Evolutionary conservation across 2,329 filamentous ascomycete genomes (phyloP), one percentile per base, ranked within the genome.

Genomic region (Diaporthe nobilis): DNA sequence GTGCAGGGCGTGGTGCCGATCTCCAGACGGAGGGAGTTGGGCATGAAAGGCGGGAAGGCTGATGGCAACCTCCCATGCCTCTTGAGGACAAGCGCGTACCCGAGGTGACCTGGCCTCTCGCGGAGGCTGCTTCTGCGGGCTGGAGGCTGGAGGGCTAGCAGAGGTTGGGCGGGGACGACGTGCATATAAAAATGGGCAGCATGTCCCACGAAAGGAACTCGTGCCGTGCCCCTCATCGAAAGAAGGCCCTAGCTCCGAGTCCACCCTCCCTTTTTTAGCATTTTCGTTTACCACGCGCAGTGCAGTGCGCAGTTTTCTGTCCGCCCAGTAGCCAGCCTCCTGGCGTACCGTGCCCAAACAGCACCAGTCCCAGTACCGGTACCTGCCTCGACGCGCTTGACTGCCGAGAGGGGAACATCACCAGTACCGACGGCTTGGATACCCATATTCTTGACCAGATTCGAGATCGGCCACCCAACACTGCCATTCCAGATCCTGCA

Each of bases 131-230:
- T 60, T 53, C 44, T 72, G 53, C 31, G 57, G 71, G 39, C 71
- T 61, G 71, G 71, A 51, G 44, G 51, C 39, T 68, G 42, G 72
- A 70, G 63, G 63, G 42, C 42, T 70, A 58, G 61, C 72, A 57
- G 74, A 57, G 74, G 63, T 42, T 49, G 63, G 65, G 63, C 72
- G 72, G 63, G 63, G 51, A 71, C 73, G 70, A 73, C 73, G 70
- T 77, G 75, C 75, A 77, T 75, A 75, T 75, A 75, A 76, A 75
- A 70, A 75, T 67, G 57, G 75, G 57, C 71, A 73, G 58, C 58
- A 60, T 71, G 70, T 77, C 73, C 75, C 75, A 77, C 70, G 72
- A 68, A 55, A 53, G 57, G 68, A 71, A 37, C 57, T 49, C 49
- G 28, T 55, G 53, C 65, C 28, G 70, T 37, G 63, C 63, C 55